These are phyloP conservation scores for Apiospora aurea DNA, from an alignment of 2,329 filamentous ascomycete genomes.

Conservation along the genomic window DNA sequence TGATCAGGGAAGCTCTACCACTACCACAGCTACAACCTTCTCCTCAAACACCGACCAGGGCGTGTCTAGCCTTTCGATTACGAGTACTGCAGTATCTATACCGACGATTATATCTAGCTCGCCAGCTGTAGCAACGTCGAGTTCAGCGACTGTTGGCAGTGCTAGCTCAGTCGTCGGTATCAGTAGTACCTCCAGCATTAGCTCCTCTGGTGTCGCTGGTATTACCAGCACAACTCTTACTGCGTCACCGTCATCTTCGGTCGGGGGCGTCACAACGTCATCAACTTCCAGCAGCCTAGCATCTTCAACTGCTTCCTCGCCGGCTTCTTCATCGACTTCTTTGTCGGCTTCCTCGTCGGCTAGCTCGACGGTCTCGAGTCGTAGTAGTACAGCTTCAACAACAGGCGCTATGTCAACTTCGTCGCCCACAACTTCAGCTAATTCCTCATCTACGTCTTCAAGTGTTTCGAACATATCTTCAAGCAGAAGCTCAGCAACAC, in stretches of 20 bases:
- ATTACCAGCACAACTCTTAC: not conserved
- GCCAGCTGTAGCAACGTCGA: not conserved
- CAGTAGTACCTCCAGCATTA: not conserved
- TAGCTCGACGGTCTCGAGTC: not conserved
- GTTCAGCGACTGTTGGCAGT: not conserved
- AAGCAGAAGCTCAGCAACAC: not conserved
- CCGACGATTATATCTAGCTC: not conserved
- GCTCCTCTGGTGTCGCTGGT: not conserved
- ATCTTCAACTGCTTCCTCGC: not conserved
- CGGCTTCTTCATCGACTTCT: not conserved
- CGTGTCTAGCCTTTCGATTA: not conserved
- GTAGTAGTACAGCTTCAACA: not conserved
- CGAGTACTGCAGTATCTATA: not conserved
- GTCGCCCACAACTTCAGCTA: not conserved
- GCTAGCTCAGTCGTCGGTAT: not conserved
- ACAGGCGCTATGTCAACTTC: not conserved
- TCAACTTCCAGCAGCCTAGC: not conserved
- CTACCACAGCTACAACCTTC: not conserved
- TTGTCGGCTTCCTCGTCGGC: too few species aligned
- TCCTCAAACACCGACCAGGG: not conserved
- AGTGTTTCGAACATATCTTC: not conserved
- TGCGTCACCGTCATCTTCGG: not conserved
- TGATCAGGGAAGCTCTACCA: not conserved
- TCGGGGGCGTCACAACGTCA: not conserved
- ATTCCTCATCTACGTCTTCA: not conserved